A percentile compares a stretch with the other conserved stretches of the same genome.
Conservation (phyloP, 768 basidiomycete species). For the Pulveroboletus sp. region DNA sequence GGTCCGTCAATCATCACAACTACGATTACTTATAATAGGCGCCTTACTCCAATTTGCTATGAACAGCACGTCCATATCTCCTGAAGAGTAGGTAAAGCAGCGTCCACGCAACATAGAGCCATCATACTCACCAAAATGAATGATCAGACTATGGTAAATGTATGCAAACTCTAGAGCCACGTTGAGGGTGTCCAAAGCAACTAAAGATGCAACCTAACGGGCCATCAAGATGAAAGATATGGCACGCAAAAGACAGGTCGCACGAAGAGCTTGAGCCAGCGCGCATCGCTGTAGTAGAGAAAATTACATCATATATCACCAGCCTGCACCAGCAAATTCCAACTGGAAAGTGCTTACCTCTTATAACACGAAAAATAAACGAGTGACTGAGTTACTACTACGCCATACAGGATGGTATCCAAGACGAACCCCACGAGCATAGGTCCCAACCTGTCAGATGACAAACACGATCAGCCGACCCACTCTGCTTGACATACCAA, state of each 20-base stretch:
- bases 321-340: not conserved
- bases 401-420: slow-evolving; percentile 34
- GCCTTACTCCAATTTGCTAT: slow-evolving; percentile 22
- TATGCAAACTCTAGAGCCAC: slow-evolving; percentile 23
- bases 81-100: slow-evolving; percentile 1
- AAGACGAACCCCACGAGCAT: slow-evolving; percentile 33
- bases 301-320: not conserved
- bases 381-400: slow-evolving; percentile 32
- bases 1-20: not conserved
- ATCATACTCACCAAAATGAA: slow-evolving; percentile 19
- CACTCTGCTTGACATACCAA: not conserved
- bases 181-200: slow-evolving; percentile 23
- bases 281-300: slow-evolving; percentile 11
- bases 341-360: slow-evolving; percentile 9
- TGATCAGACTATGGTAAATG: slow-evolving; percentile 23
- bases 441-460: slow-evolving; percentile 29
- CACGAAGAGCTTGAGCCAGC: slow-evolving; percentile 24
- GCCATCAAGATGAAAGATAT: not conserved
- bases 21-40: not conserved
- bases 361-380: slow-evolving; percentile 28
- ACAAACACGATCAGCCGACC: not conserved
- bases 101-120: not conserved
- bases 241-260: not conserved
- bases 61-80: slow-evolving; percentile 12
- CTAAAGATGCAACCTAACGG: slow-evolving; percentile 17